These are phyloP conservation scores for Trichosporon sp. DNA, from an alignment of 1,284 basidiomycete genomes.

Conservation along the genomic window DNA sequence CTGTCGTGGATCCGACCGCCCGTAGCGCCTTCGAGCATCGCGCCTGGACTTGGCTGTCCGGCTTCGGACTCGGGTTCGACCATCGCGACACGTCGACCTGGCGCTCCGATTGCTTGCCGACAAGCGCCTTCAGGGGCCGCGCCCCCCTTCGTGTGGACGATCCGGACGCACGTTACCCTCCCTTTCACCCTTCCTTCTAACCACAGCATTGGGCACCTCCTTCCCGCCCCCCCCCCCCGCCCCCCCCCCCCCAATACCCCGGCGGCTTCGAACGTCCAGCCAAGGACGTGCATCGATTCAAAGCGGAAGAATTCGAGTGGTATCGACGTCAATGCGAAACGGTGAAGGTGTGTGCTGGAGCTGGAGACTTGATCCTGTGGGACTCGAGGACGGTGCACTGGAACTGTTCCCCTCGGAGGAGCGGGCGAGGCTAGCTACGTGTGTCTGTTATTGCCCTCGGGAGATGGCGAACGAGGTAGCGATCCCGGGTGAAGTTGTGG, in stretches of 20 bases:
- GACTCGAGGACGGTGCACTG: slow-evolving; percentile 42
- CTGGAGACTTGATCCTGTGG: slow-evolving; percentile 40
- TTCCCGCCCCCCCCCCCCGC: background rate
- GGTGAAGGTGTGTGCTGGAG: slow-evolving; percentile 35
- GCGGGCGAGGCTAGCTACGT: background rate
- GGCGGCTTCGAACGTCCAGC: background rate
- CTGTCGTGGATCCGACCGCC: background rate
- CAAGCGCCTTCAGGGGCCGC: slow-evolving; percentile 19
- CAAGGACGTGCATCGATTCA: background rate
- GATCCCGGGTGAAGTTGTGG: background rate
- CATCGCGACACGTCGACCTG: background rate
- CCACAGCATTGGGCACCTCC: background rate
- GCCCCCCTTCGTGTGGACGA: slow-evolving; percentile 47
- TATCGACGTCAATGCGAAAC: background rate
- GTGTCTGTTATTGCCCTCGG: background rate
- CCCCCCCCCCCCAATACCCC: background rate
- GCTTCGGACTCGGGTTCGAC: background rate
- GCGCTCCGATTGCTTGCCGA: background rate
- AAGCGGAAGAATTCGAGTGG: background rate
- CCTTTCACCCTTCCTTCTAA: background rate
- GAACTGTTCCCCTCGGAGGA: slow-evolving; percentile 37
- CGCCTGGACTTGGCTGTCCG: background rate
- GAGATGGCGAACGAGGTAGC: background rate
- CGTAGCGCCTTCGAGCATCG: background rate
- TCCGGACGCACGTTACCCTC: slow-evolving; percentile 28